Evolutionary conservation across 2,329 filamentous ascomycete genomes (phyloP), one percentile per base, ranked within the genome.

Genomic region (Diaporthe amygdali): DNA sequence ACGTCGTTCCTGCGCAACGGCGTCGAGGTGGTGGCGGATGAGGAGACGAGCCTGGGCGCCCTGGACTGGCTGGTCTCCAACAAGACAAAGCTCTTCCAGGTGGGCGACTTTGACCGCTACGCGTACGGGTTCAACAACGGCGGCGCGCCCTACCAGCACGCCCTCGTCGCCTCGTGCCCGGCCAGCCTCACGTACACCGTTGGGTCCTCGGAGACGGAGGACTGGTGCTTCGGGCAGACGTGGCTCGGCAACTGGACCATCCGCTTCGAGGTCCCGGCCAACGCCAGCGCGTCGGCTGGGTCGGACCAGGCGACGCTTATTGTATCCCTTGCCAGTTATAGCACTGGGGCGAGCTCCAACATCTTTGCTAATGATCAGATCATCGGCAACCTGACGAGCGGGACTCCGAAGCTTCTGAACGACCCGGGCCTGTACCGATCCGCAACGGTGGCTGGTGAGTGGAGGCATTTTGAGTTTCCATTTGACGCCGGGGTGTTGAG

Each of bases 171-270:
- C 17, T 76, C 79, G 2, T 86, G 83, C 46, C 85, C 86, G 0
- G 81, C 79, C 2, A 82, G 86, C 67, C 74, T 87, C 5, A 83
- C 80, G 0, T 87, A 82, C 74, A 84, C 79, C 0, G 76, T 85
- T 15, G 84, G 84, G 1, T 68, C 74, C 55, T 81, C 77, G 25
- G 75, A 75, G 7, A 77, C 78, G 2, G 73, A 75, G 0, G 84
- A 87, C 68, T 87, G 86, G 86, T 87, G 82, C 70, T 87, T 86
- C 67, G 85, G 81, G 0, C 85, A 87, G 72, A 82, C 82, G 12
- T 76, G 78, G 47, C 70, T 75, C 25, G 81, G 81, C 1, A 82
- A 79, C 56, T 82, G 80, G 80, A 78, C 77, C 8, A 77, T 82
- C 32, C 68, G 75, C 5, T 83, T 83, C 71, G 64, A 73, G 46